Base-by-base conservation (phyloP, 176 grass and related monocot genomes). In the Tuctoria greenei region DNA sequence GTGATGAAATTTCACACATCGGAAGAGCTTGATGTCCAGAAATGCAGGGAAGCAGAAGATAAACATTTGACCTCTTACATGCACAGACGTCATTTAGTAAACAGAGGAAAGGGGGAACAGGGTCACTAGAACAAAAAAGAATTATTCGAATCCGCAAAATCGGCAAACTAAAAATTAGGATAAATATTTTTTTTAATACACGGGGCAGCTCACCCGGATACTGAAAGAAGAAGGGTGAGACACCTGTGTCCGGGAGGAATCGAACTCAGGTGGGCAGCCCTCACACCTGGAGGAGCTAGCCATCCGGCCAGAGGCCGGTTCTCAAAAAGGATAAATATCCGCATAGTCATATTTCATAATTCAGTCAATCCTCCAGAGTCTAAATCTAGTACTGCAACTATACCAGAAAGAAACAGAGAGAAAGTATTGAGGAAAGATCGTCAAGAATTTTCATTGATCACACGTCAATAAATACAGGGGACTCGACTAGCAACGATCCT, bases 351-450 rank as follows among this genome's bases (percentile, higher is more conserved):
- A 77, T 25, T 77, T 77, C 31, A 25, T 21, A 57, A 76, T 31
- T 31, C 31, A 31, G 31, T 80, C 49, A 58, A 76, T 89, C 47
- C 38, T 89, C 40, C 31, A 75, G 52, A 15, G 64, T 52, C 43
- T 57, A 40, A 77, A 84, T 44, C 74, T 45, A 57, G 71, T 31
- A 31, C 31, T 31, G 31, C 31, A 31, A 31, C 1, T 31, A 31
- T 31, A 31, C 2, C 31, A 31, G 31, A 31, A 31, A 31, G 31
- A 31, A 31, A 31, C 2, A 31, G 3, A 31, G 31, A 31, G 31
- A 31, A n/a, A n/a, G n/a, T n/a, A n/a, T n/a, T n/a, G n/a, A n/a
- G n/a, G n/a, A n/a, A n/a, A n/a, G n/a, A n/a, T n/a, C n/a, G n/a
- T n/a, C n/a, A n/a, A n/a, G n/a, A n/a, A n/a, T n/a, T n/a, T n/a